Base-by-base conservation (phyloP, 257 asterid species). In the Buddleja alternifolia region DNA sequence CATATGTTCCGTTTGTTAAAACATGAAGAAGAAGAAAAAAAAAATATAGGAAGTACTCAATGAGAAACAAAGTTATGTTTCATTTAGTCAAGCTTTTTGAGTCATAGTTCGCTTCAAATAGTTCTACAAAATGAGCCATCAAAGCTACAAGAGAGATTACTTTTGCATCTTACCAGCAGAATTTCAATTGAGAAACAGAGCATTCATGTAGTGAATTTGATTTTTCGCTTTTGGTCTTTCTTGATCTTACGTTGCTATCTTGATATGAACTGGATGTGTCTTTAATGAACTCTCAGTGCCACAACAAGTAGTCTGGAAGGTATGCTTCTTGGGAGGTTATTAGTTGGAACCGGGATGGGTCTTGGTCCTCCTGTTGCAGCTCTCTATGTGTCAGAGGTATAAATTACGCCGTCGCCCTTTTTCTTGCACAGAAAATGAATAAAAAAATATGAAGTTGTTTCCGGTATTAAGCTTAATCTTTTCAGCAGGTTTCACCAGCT, bases 311-410 rank as follows among this genome's bases (percentile, higher is more conserved):
- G 91, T 73, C 90, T 93, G 55, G 86, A 79, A 52, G 92, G 88
- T 66, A 93, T 93, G 98, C 98, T 93, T 79, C 82, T 90, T 47
- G 98, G 98, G 52, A 86, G 98, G 80, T 82, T 93, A 53, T 67
- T 90, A 50, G 96, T 90, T 44, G 98, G 98, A 71, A 74, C 79
- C 25, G 98, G 98, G 69, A 90, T 93, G 95, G 98, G 98, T 68
- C 81, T 93, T 76, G 96, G 98, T 53, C 98, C 98, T 66, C 87
- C 98, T 40, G 96, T 93, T 66, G 97, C 97, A 17, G 91, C 97
- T 42, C 91, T 93, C 62, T 93, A 93, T 77, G 93, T 93, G 42
- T 78, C 98, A 23, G 98, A 93, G 97, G 98, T 90, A 81, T 36
- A 54, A 65, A 63, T 36, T 71, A 36, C 19, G 57, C 8, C 46